phyloP scores from a whole-genome alignment of 2,329 filamentous ascomycete genomes.

The Monilinia fructicola region DNA sequence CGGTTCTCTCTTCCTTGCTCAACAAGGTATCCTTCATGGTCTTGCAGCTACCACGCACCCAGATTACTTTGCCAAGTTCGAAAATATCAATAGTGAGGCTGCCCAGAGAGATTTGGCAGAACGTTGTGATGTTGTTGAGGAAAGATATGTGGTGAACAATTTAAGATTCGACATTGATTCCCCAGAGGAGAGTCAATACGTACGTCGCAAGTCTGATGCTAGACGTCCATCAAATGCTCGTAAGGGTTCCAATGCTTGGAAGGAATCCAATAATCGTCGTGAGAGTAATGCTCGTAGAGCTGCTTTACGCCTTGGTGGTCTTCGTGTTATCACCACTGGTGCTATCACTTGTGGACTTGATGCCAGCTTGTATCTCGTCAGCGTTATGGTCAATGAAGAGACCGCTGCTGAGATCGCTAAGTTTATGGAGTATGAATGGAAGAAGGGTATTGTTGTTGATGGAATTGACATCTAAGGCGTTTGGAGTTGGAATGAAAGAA shows the following conservation, averaged over 20 bases:
- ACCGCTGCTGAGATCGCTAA: slow-evolving; percentile 73
- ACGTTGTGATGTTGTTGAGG: slow-evolving; percentile 80
- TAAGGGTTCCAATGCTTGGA: slow-evolving; percentile 83
- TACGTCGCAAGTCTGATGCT: slow-evolving; percentile 71
- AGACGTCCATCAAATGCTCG: slow-evolving; percentile 63
- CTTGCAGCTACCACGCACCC: slow-evolving; percentile 81
- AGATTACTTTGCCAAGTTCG: slow-evolving; percentile 75
- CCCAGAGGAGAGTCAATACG: slow-evolving; percentile 80
- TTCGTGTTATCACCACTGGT: slow-evolving; percentile 76
- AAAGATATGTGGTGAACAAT: slow-evolving; percentile 88
- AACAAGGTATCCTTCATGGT: slow-evolving; percentile 74
- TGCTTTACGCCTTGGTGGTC: slow-evolving; percentile 56
- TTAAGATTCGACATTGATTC: slow-evolving; percentile 79
- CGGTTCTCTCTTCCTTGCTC: slow-evolving; percentile 73
- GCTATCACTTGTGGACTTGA: slow-evolving; percentile 79
- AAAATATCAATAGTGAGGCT: slow-evolving; percentile 76
- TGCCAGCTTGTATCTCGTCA: slow-evolving; percentile 80
- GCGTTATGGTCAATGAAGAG: slow-evolving; percentile 76
- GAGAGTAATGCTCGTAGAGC: slow-evolving; percentile 79
- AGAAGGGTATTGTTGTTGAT: slow-evolving; percentile 81
- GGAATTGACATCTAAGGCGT: slow-evolving; percentile 72
- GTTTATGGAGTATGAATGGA: slow-evolving; percentile 79
- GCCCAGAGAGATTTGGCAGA: slow-evolving; percentile 68
- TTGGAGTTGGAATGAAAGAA: slow-evolving; percentile 26
- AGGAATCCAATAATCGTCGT: slow-evolving; percentile 69